Base-by-base conservation (phyloP, 305 asterid genomes). In the Fraxinus ornus region DNA sequence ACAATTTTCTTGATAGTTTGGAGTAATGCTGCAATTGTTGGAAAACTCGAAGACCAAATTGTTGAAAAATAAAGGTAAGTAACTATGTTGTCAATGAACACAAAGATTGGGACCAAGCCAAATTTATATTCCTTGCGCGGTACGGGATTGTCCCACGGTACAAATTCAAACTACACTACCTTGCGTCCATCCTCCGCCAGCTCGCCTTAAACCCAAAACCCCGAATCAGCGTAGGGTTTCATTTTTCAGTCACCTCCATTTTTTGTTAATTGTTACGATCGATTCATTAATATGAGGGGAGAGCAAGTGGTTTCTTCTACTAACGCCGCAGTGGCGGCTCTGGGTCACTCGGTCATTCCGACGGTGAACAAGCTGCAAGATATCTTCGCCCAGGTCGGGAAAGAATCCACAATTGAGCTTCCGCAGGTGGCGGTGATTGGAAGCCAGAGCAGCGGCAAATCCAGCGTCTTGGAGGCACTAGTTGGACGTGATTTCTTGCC, bases 401-500 rank as follows among this genome's bases (percentile, higher is more conserved):
- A 24, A 6, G 71, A 79, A 1, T 30, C 85, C 52, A 73, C 71
- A 32, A 37, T 87, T 17, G 73, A 80, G 37, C 76, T 87, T 44
- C 88, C 90, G 9, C 90, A 83, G 66, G 90, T 87, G 52, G 90
- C 81, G 37, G 90, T 87, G 1, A 64, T 87, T 37, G 90, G 90
- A 1, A 83, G 88, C 78, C 90, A 87, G 81, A 80, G 86, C 64
- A 85, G 88, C 32, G 90, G 90, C 1, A 87, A 87, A 52, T 87
- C 90, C 1, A 85, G 88, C 19, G 90, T 87, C 24, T 83, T 87
- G 30, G 89, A 87, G 24, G 86, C 90, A 0, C 83, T 87, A 17
- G 88, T 87, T 57, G 85, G 88, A 37, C 86, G 86, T 9, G 90
- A 87, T 60, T 87, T 87, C 75, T 84, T 87, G 2, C 90, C 90